Percentiles rank a stretch among this genome's conserved stretches.
Evolutionary conservation across 202 grass and related monocot species (phyloP).

Genomic region (Digitaria exilis): DNA sequence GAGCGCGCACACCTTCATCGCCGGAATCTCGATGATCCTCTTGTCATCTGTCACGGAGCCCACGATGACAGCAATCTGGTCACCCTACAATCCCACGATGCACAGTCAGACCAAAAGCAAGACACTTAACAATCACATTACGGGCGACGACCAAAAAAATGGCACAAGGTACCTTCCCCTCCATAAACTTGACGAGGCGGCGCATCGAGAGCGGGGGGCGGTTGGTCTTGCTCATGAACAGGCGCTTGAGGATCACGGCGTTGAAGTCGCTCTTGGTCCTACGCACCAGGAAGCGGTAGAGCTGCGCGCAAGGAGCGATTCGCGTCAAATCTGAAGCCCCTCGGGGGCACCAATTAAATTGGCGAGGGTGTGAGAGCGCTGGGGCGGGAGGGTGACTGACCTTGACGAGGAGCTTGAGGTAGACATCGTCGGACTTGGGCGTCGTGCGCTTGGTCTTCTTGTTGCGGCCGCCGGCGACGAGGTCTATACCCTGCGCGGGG

Average conservation of each 20-base stretch:
- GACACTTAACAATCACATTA: neutral
- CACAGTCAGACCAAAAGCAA: neutral
- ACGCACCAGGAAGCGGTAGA: constrained; percentile 80
- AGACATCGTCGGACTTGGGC: constrained; percentile 85
- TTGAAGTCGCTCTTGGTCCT: constrained; percentile 75
- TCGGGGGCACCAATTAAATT: neutral
- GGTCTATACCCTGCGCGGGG: constrained; percentile 78
- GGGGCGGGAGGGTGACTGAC: constrained; percentile 6
- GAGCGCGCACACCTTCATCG: constrained; percentile 74
- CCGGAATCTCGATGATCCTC: constrained; percentile 68
- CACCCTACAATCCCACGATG: constrained; percentile 25
- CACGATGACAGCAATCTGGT: constrained; percentile 78
- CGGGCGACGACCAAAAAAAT: neutral
- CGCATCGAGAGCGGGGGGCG: constrained; percentile 70
- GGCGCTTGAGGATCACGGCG: constrained; percentile 66
- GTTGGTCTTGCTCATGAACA: constrained; percentile 94
- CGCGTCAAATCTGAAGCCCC: constrained; percentile 1
- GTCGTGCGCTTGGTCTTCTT: constrained; percentile 82
- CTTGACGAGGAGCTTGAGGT: constrained; percentile 92
- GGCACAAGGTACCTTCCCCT: constrained; percentile 49
- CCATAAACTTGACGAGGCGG: constrained; percentile 73
- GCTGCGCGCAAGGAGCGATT: constrained; percentile 26
- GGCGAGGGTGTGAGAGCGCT: too few relatives aligned
- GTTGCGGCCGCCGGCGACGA: constrained; percentile 79
- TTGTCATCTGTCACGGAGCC: constrained; percentile 85